Base-by-base conservation (phyloP, 371 early-diverging fungal species). In the Lichtheimia ramosa region DNA sequence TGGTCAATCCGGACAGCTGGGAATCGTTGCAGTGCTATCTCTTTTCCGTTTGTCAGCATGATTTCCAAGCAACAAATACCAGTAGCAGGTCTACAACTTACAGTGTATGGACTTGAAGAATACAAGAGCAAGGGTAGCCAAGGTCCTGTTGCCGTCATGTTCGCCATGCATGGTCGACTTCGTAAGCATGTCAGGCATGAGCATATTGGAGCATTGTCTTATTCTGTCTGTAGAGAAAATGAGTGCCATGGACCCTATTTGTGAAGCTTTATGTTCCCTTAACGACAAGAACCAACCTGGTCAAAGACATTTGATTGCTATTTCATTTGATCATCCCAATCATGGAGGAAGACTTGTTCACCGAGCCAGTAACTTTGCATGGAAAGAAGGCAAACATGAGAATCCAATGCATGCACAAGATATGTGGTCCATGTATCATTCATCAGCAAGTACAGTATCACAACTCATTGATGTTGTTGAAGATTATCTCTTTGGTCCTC, bases 271-370 rank as follows among this genome's bases (percentile, higher is more conserved):
- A 0, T 69, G 69, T 18, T n/a, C 25, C 2, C 28, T 78, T 16
- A 78, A 78, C 27, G 56, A 24, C 14, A 58, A 28, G 16, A 10
- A 20, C 1, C 1, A 41, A 13, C 50, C 43, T 13, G 16, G 27
- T 13, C 43, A 42, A 52, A 48, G 64, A 0, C 68, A 76, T 46
- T 28, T 80, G 21, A 46, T 82, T 8, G 77, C 79, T 3, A 65
- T 83, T 18, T 62, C 79, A 2, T 83, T 83, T 65, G 86, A 86
- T 51, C 79, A 79, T 24, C 68, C 77, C 14, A 86, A 86, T 56
- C 86, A 86, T 57, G 86, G 86, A 14, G 64, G 58, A 18, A 69
- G 86, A 7, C 70, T 73, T 16, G 52, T 74, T 5, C 48, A 75
- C 48, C 62, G 67, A 20, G 56, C 51, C 0, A 58, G 66, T 20